Evolutionary conservation across 2,329 filamentous ascomycete species (phyloP).

Genomic region (Metarhizium guizhouense): DNA sequence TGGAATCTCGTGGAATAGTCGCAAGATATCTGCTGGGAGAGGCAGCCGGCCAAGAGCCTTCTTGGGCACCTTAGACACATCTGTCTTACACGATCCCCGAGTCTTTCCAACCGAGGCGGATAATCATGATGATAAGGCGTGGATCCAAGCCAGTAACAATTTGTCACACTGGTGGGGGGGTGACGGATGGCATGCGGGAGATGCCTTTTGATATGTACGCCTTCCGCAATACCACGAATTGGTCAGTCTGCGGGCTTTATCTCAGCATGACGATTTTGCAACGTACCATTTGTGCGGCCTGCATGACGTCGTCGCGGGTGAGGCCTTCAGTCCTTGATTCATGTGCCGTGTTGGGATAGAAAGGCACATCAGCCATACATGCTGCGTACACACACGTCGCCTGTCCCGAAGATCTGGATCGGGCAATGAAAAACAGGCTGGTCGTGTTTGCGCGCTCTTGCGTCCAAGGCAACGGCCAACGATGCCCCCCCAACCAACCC

Average conservation of each 20-base stretch:
- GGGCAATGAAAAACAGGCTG: not conserved
- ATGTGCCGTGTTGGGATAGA: not conserved
- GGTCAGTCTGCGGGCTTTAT: not conserved
- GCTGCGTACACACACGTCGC: not conserved
- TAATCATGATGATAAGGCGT: not conserved
- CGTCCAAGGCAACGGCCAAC: not conserved
- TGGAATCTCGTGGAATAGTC: not conserved
- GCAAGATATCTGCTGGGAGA: not conserved
- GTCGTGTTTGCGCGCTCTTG: not conserved
- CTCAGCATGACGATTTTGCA: not conserved
- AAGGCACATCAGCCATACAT: not conserved
- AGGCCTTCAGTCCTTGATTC: not conserved
- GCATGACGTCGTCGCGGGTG: not conserved
- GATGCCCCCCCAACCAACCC: not conserved
- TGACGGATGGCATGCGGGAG: not conserved
- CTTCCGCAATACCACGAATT: not conserved
- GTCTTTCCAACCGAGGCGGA: not conserved
- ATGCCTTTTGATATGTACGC: not conserved
- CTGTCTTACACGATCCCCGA: not conserved
- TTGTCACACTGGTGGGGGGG: not conserved
- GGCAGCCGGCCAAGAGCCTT: not conserved
- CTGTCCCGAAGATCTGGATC: slow-evolving; percentile 7
- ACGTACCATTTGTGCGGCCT: not conserved
- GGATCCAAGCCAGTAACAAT: not conserved
- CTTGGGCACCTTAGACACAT: not conserved